Evolutionary conservation across 768 basidiomycete genomes (phyloP), one percentile per base, ranked within the genome.

Genomic region (Boletus tylopilopsis): DNA sequence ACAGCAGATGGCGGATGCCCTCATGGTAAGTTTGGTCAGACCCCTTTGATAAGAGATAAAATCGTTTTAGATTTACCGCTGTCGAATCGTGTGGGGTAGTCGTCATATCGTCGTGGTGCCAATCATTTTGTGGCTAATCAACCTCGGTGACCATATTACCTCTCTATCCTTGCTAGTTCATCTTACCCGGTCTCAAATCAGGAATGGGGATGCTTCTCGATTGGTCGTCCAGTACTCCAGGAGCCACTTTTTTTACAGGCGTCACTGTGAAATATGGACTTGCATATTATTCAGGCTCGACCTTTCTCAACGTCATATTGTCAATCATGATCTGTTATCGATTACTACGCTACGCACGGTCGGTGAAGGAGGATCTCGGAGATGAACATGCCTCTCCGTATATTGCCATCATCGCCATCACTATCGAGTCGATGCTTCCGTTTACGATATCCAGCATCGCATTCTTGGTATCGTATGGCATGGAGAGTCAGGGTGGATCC

Each of bases 1-100:
- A 15, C 66, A 69, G 9, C 59, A 68, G 19, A 47, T 72, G 46
- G 54, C 61, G 4, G 66, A 70, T 40, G 71, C 13, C 6, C 12
- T 57, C 19, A 34, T 49, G 50, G 54, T 49, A 55, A 64, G 54
- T 60, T 58, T 4, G 24, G 21, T 4, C 1, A 10, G 16, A 16
- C n/a, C n/a, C n/a, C n/a, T n/a, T 22, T 10, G 2, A 15, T 9
- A 9, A 15, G 29, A 11, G 13, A 24, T 12, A 16, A 10, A 2
- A 12, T 45, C 36, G 43, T 33, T 71, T 15, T 42, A 71, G 71
- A 56, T 74, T 6, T 67, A 69, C 49, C 71, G 71, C 11, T 69
- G 68, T 53, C 69, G 50, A 25, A 51, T 69, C 18, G 54, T 73
- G 16, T 73, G 68, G 68, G 25, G 54, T 11, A 53, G 45, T 27